Conservation (phyloP, 1,284 basidiomycete genomes). For the Trametes pubescens region DNA sequence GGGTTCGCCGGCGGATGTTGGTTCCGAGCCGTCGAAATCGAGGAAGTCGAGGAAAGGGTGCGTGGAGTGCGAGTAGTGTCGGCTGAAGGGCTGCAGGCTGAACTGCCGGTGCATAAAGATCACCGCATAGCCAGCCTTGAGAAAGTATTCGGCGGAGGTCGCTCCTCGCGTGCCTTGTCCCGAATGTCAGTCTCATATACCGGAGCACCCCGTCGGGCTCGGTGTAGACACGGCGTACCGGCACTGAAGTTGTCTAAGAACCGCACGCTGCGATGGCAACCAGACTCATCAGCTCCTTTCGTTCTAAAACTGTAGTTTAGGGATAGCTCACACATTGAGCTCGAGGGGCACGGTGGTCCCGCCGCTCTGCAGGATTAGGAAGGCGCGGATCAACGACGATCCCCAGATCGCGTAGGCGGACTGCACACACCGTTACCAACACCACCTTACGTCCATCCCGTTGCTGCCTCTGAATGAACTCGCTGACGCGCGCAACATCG, state of each 20-base stretch:
- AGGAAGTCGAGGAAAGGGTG: slow-evolving; percentile 98
- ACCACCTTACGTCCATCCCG: slow-evolving; percentile 81
- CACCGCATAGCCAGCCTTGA: slow-evolving; percentile 93
- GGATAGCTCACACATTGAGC: slow-evolving; percentile 88
- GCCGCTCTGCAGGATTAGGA: slow-evolving; percentile 71
- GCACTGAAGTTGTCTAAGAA: slow-evolving; percentile 99
- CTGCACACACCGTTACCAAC: slow-evolving; percentile 85
- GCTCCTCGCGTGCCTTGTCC: slow-evolving; percentile 89
- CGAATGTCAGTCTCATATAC: not conserved
- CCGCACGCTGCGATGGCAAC: slow-evolving; percentile 75
- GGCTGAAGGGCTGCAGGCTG: slow-evolving; percentile 95
- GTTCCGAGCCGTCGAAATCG: slow-evolving; percentile 63
- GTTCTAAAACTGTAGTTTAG: slow-evolving; percentile 16
- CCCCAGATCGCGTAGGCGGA: not conserved
- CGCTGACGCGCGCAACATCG: slow-evolving; percentile 66
- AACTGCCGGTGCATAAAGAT: slow-evolving; percentile 99
- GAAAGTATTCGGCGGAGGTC: slow-evolving; percentile 97
- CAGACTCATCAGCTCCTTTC: slow-evolving; percentile 31
- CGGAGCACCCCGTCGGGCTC: not conserved
- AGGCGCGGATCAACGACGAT: slow-evolving; percentile 22
- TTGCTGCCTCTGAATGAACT: slow-evolving; percentile 78
- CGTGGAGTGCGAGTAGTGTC: slow-evolving; percentile 97
- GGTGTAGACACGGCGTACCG: slow-evolving; percentile 56
- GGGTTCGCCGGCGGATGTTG: slow-evolving; percentile 8
- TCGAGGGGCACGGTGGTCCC: slow-evolving; percentile 96